Base-by-base conservation (phyloP, 2,329 filamentous ascomycete genomes). In the Penicillium sp. region DNA sequence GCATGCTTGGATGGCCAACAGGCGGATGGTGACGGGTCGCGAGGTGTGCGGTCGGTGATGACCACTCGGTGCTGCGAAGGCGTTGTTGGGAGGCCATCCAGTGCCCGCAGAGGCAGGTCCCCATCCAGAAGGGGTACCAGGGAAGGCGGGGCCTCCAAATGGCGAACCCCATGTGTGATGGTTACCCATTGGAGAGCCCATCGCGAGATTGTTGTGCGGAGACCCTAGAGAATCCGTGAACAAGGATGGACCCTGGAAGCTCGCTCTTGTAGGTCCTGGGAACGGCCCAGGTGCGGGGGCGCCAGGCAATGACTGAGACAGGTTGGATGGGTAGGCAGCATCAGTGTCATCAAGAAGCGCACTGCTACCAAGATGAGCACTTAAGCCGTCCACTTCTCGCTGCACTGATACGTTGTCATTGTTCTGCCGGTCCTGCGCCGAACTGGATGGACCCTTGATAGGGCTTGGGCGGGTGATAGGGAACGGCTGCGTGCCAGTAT, bases 361-460 rank as follows among this genome's bases (percentile, higher is more conserved):
- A 61, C 89, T 91, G 69, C 92, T 97, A 11, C 93, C 93, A 22
- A 99, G 78, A 60, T 93, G 90, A 53, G 86, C 81, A 54, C 84
- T 86, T 46, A 88, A 73, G 41, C 88, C 82, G 47, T 92, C 89
- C 16, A 89, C 75, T 48, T 86, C 83, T 25, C 75, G 72, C 22
- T 78, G 76, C 1, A 68, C 65, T 35, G 65, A 67, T 50, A 67
- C 64, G 16, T 75, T 71, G 27, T 72, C 66, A 27, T 71, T 66
- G 33, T 66, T 66, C 46, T 66, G 69, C 55, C 65, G 71, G 35
- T 78, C 78, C 46, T 74, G 75, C 27, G 80, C 79, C 9, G 79
- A 82, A 66, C 90, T 95, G 13, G 85, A 84, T 0, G 93, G 92
- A 29, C 90, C 82, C 54, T 92, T 89, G 55, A 97, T 96, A 0